Evolutionary conservation across 1,284 basidiomycete genomes (phyloP), one percentile per base, ranked within the genome.

Genomic region (Ustilago shanxiensis): DNA sequence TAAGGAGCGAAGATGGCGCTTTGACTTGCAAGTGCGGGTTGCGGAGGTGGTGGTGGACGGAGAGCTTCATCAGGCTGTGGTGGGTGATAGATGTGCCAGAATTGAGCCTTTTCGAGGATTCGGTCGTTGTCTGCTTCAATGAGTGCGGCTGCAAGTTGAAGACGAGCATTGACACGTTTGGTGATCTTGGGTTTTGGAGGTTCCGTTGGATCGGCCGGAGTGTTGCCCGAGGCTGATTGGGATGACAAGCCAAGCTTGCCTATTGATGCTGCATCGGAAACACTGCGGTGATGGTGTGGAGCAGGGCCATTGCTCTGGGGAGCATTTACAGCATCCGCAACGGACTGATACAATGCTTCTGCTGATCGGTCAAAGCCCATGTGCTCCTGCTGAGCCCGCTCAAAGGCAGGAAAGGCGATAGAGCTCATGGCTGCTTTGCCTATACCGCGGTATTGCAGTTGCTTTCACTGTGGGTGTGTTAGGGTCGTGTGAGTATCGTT

Each of bases 51-150:
- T 16, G 67, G 58, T 13, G 80, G 79, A 14, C 47, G 55, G 1
- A 70, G 55, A 10, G 45, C 14, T n/a, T 72, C 63, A 22, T 66
- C 54, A 5, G 60, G 33, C 31, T 61, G 73, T 11, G 64, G 56
- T 9, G 73, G 73, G 39, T 77, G 70, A 41, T 67, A 69, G 44
- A 68, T 73, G 49, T 73, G 63, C 67, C 68, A 76, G 45, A 74
- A 64, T n/a, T 67, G 72, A 1, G 76, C 73, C 26, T 74, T 81
- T 54, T 59, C 64, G 26, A 72, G 54, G 50, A 85, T 81, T 10
- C 74, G 59, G 2, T 84, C 82, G 57, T 85, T 85, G 79, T 85
- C 84, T 4, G 82, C 82, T 52, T 85, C 84, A 60, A 85, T 79
- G 35, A 85, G 79, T 9, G 84, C 84, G 4, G 84, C 83, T 29